A percentile compares a stretch with the other conserved stretches of the same genome.
phyloP scores from a whole-genome alignment of 495 filamentous ascomycete species.

The Tuber calosporum region DNA sequence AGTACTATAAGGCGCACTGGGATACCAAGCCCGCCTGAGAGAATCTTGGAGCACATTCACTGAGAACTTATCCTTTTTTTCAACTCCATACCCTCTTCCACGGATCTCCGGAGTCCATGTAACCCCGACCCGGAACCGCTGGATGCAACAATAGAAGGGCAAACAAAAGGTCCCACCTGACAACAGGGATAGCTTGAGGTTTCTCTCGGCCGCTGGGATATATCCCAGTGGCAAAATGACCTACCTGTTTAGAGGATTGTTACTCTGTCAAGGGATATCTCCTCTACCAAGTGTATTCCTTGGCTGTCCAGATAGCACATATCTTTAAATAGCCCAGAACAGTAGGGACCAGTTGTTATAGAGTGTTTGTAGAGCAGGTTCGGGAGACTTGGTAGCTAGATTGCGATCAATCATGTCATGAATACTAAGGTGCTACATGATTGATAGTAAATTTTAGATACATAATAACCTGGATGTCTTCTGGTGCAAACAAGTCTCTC shows the following conservation, averaged over 20 bases:
- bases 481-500: no score
- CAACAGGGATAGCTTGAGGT: neutral
- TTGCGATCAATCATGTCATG: neutral
- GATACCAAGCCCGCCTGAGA: neutral
- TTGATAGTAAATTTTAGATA: no score
- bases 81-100: neutral
- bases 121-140: neutral
- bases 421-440: no score
- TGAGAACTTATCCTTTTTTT: neutral
- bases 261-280: neutral
- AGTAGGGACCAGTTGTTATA: neutral
- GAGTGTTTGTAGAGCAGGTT: no score
- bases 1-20: neutral
- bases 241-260: neutral
- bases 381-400: no score
- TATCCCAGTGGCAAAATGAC: neutral
- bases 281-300: neutral
- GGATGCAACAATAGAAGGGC: neutral
- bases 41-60: neutral
- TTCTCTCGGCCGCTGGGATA: neutral
- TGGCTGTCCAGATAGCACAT: neutral
- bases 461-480: no score
- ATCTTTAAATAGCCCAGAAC: neutral
- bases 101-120: neutral
- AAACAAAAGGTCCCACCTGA: neutral